phyloP scores from a whole-genome alignment of 495 filamentous ascomycete species.

The Tetracladium setigerum region DNA sequence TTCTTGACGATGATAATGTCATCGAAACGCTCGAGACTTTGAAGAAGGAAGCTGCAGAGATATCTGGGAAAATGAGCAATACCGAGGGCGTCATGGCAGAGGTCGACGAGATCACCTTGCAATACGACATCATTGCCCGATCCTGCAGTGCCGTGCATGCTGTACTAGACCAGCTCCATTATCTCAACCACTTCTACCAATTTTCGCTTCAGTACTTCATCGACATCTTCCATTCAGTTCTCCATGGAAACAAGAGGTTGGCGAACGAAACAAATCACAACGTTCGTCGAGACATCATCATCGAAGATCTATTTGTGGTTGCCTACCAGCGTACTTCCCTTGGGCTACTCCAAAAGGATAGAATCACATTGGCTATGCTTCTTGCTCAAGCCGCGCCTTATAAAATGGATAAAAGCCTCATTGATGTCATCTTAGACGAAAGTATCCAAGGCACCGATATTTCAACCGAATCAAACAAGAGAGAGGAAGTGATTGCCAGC shows the following conservation, averaged over 20 bases:
- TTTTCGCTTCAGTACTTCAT: slow-evolving; percentile 98
- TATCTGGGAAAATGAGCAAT: slow-evolving; percentile 90
- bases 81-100: slow-evolving; percentile 98
- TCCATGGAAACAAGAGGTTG: slow-evolving; percentile 72
- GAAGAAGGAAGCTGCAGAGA: slow-evolving; percentile 94
- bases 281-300: slow-evolving; percentile 74
- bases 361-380: slow-evolving; percentile 90
- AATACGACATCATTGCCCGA: slow-evolving; percentile 86
- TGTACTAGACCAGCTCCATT: slow-evolving; percentile 92
- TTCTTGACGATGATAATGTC: slow-evolving; percentile 95
- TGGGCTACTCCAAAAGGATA: slow-evolving; percentile 89
- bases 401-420: slow-evolving; percentile 81
- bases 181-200: slow-evolving; percentile 98
- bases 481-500: slow-evolving; percentile 59
- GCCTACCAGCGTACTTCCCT: slow-evolving; percentile 87
- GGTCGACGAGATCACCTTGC: slow-evolving; percentile 86
- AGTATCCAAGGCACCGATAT: slow-evolving; percentile 69
- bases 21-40: slow-evolving; percentile 97
- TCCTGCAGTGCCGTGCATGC: slow-evolving; percentile 97
- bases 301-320: slow-evolving; percentile 82
- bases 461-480: slow-evolving; percentile 55
- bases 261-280: slow-evolving; percentile 66
- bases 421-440: slow-evolving; percentile 80
- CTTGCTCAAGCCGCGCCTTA: slow-evolving; percentile 91
- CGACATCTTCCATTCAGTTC: slow-evolving; percentile 91